A percentile compares a stretch with the other conserved stretches of the same genome.
phyloP scores from a whole-genome alignment of 257 asterid species.

The Plectranthus barbatus region DNA sequence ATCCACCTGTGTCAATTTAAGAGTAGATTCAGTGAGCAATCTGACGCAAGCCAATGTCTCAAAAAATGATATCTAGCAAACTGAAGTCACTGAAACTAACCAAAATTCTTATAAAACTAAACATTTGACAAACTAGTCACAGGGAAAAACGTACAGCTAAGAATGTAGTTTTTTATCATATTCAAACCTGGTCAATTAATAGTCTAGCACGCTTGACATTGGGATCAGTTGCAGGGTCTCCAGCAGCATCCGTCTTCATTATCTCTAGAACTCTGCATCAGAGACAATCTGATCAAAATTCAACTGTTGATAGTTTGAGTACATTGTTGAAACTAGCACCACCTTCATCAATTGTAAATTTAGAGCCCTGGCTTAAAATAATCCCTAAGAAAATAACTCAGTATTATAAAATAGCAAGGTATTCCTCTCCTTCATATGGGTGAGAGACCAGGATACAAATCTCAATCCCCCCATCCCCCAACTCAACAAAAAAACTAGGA shows the following conservation, averaged over 20 bases:
- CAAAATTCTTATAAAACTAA: background rate
- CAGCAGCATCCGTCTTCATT: constrained; percentile 73
- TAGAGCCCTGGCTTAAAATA: background rate
- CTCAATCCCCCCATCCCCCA: background rate
- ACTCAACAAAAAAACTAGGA: background rate
- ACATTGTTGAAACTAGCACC: background rate
- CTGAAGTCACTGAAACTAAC: background rate
- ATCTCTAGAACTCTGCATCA: constrained; percentile 76
- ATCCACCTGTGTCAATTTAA: constrained; percentile 59
- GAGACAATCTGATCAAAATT: constrained; percentile 4
- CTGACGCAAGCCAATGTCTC: background rate
- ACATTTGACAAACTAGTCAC: background rate
- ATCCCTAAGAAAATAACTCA: background rate
- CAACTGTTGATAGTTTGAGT: background rate
- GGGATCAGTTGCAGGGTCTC: constrained; percentile 67
- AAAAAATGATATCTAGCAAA: background rate
- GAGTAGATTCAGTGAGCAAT: constrained; percentile 10
- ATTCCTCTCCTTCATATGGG: background rate
- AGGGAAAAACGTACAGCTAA: background rate
- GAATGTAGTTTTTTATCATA: background rate
- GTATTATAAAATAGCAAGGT: background rate
- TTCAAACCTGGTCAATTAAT: constrained; percentile 65
- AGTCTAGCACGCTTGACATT: constrained; percentile 60
- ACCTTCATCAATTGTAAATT: background rate
- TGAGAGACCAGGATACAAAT: too few species aligned